A percentile compares a stretch with the other conserved stretches of the same genome.
Conservation (phyloP, 306 rosid species). For the Ochetophila trinervis region DNA sequence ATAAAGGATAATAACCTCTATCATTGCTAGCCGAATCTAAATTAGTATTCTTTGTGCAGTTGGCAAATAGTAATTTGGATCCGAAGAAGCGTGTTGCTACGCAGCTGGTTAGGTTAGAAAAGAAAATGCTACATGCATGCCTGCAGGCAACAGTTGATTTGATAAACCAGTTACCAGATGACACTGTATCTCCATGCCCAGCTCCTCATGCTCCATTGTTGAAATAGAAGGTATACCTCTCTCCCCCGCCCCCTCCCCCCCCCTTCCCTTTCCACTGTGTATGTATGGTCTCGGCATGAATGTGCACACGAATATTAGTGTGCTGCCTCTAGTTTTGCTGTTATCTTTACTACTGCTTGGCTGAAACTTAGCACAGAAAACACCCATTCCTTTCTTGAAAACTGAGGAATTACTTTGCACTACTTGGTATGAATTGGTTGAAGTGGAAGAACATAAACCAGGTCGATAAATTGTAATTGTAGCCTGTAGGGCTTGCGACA, state of each 20-base stretch:
- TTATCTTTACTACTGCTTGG: constrained; percentile 11
- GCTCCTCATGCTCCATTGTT: constrained; percentile 78
- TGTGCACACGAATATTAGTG: too few species aligned
- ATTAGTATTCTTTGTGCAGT: constrained; percentile 43
- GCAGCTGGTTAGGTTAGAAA: constrained; percentile 70
- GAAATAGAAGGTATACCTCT: constrained; percentile 56
- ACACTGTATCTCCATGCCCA: constrained; percentile 80
- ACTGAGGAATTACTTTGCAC: constrained; percentile 13
- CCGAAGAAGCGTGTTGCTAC: constrained; percentile 88
- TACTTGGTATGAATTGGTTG: constrained; percentile 26
- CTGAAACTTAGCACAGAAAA: constrained; percentile 19
- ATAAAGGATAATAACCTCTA: not conserved
- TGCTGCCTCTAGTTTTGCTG: constrained; percentile 1
- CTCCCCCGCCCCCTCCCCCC: constrained; percentile 11
- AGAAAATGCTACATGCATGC: constrained; percentile 90
- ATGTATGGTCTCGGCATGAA: not conserved
- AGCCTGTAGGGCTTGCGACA: constrained; percentile 1
- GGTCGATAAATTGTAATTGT: constrained; percentile 31
- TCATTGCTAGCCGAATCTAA: constrained; percentile 4
- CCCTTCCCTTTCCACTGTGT: not conserved
- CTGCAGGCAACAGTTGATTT: constrained; percentile 57
- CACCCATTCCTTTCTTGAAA: not conserved
- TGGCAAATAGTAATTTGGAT: constrained; percentile 61
- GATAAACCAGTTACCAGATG: constrained; percentile 72
- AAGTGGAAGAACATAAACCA: constrained; percentile 20